Evolutionary conservation across 306 rosid species (phyloP), one percentile per base, ranked within the genome.

Genomic region (Acacia acuminata): DNA sequence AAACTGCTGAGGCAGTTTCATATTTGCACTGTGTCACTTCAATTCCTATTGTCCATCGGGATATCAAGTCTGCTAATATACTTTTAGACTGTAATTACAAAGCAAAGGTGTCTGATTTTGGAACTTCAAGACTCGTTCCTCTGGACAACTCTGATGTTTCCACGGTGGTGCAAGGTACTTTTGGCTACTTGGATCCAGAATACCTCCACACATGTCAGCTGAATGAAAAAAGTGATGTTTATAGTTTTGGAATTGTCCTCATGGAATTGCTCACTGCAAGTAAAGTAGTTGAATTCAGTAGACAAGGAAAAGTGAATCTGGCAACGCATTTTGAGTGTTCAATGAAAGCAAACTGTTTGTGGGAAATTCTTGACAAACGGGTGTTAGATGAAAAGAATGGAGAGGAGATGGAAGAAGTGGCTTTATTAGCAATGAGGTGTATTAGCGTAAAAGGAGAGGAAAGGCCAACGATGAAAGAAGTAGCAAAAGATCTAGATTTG

Each of bases 111-210:
- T 71, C 40, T 6, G 76, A 43, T 19, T 89, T 89, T 38, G 89
- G 90, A 13, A 83, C 88, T 27, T 87, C 90, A 4, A 89, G 77
- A 42, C 70, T 89, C 67, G 74, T 87, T 45, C 86, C 92, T 2
- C 16, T 76, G 9, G 91, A 90, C 71, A 86, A 90, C 65, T 58
- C 75, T 8, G 70, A 84, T 36, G 4, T 86, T 17, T 48, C 75
- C n/a, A 88, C 88, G 0, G 44, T 90, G 79, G 90, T 90, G 42
- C 88, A 88, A 84, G 90, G 91, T 36, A 90, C 90, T 22, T 38
- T 88, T 0, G 93, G 91, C 1, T 90, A 88, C 42, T 55, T 90
- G 1, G 88, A 90, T 32, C 87, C 90, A 0, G 87, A 90, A 19
- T 90, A 82, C 30, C 14, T 86, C 63, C 81, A 61, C 0, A 79